These are phyloP conservation scores for Pseudonectria buxi DNA, from an alignment of 2,329 filamentous ascomycete genomes.

Conservation along the genomic window DNA sequence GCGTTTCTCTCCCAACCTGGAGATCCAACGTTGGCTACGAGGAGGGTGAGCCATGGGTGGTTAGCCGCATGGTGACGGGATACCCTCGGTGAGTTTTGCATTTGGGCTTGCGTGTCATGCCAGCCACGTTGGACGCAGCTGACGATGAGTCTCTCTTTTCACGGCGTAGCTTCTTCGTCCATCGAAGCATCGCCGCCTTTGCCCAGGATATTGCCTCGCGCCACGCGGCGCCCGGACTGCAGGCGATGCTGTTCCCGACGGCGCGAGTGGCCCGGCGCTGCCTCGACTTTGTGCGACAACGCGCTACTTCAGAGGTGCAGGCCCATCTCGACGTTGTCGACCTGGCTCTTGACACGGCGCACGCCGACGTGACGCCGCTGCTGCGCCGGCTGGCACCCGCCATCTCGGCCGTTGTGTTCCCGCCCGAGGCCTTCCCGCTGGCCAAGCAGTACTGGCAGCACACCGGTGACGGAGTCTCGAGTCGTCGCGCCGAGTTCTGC, in stretches of 20 bases:
- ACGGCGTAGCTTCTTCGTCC: slow-evolving; percentile 91
- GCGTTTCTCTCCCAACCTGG: slow-evolving; percentile 94
- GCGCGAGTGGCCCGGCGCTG: slow-evolving; percentile 64
- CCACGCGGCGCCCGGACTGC: slow-evolving; percentile 55
- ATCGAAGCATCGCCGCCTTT: slow-evolving; percentile 72
- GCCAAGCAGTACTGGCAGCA: slow-evolving; percentile 99
- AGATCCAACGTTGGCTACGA: slow-evolving; percentile 86
- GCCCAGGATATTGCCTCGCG: slow-evolving; percentile 58
- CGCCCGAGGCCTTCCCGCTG: slow-evolving; percentile 56
- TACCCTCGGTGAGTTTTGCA: slow-evolving; percentile 78
- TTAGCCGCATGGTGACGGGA: slow-evolving; percentile 77
- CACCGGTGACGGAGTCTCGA: slow-evolving; percentile 85
- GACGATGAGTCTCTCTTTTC: too few relatives aligned
- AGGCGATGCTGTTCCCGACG: slow-evolving; percentile 80
- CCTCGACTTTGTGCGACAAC: slow-evolving; percentile 60
- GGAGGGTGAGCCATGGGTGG: slow-evolving; percentile 82
- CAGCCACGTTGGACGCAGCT: too few relatives aligned
- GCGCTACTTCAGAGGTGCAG: slow-evolving; percentile 45
- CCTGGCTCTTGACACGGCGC: slow-evolving; percentile 54
- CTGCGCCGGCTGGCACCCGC: slow-evolving; percentile 51
- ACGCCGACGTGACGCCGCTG: slow-evolving; percentile 38
- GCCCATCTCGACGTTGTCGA: slow-evolving; percentile 51
- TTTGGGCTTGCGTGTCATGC: too few relatives aligned
- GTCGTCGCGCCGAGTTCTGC: slow-evolving; percentile 85
- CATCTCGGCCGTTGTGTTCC: slow-evolving; percentile 66